Percentiles rank a stretch among this genome's conserved stretches.
phyloP scores from a whole-genome alignment of 1,284 basidiomycete genomes.

The Apiotrichum gracile region DNA sequence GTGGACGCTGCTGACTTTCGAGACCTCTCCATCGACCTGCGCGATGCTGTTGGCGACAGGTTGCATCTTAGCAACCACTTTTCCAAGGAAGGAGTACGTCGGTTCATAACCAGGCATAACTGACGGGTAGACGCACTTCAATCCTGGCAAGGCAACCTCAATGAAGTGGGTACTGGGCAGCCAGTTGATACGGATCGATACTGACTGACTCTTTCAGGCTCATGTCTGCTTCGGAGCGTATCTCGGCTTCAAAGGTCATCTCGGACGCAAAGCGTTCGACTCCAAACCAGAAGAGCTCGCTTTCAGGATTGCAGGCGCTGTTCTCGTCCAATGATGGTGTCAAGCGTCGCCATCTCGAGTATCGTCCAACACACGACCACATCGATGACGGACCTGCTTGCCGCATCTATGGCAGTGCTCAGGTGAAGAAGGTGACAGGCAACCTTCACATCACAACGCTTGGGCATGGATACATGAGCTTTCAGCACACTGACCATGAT shows the following conservation, averaged over 20 bases:
- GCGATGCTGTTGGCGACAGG: slow-evolving; percentile 87
- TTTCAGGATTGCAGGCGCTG: slow-evolving; percentile 38
- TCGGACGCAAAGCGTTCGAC: slow-evolving; percentile 31
- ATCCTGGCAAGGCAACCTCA: slow-evolving; percentile 70
- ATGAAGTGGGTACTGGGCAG: slow-evolving; percentile 53
- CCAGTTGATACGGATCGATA: no score
- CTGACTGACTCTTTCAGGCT: slow-evolving; percentile 1
- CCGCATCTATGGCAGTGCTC: slow-evolving; percentile 75
- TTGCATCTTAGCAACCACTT: slow-evolving; percentile 78
- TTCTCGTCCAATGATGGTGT: slow-evolving; percentile 56
- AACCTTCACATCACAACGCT: slow-evolving; percentile 86
- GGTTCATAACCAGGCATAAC: neutral
- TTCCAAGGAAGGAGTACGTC: slow-evolving; percentile 72
- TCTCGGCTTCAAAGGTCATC: slow-evolving; percentile 42
- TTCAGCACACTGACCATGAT: slow-evolving; percentile 77
- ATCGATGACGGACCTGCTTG: slow-evolving; percentile 65
- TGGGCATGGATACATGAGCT: slow-evolving; percentile 86
- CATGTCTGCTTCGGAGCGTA: neutral
- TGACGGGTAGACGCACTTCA: slow-evolving; percentile 64
- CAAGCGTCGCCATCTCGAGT: slow-evolving; percentile 55
- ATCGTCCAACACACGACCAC: slow-evolving; percentile 66
- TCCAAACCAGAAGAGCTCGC: slow-evolving; percentile 33
- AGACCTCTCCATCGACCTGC: slow-evolving; percentile 81
- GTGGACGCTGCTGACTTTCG: no score
- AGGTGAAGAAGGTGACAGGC: slow-evolving; percentile 86